Evolutionary conservation across 2,329 filamentous ascomycete species (phyloP).

Genomic region (Teratosphaeria pseudoeucalypti): DNA sequence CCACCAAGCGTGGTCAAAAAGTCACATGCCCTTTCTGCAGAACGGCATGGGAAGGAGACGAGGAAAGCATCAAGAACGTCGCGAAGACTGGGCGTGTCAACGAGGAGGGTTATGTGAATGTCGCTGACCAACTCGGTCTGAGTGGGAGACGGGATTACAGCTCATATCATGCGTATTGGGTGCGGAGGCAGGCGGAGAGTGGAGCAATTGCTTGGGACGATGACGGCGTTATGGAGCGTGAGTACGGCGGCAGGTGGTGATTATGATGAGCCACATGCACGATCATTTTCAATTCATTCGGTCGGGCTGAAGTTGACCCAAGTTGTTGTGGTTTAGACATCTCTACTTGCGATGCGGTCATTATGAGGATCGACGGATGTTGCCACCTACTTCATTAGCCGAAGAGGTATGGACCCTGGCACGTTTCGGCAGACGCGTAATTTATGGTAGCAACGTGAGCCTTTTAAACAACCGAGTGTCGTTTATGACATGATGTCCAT

Average conservation of each 20-base stretch:
- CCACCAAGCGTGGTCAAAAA: conserved; percentile 10
- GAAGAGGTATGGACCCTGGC: neutral
- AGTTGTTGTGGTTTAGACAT: neutral
- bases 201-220: neutral
- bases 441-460: no score
- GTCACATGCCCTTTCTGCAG: conserved; percentile 25
- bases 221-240: conserved; percentile 3
- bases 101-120: conserved; percentile 23
- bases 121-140: conserved; percentile 20
- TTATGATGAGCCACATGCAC: neutral
- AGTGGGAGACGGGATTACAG: conserved; percentile 18
- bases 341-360: neutral
- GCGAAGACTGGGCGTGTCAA: conserved; percentile 10
- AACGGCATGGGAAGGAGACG: conserved; percentile 15
- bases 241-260: neutral
- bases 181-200: conserved; percentile 1
- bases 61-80: conserved; percentile 10
- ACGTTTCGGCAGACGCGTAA: neutral
- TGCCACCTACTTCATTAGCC: neutral
- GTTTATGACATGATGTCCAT: neutral
- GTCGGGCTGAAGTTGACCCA: neutral
- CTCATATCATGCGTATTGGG: conserved; percentile 18
- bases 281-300: no score
- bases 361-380: neutral
- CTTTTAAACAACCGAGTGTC: neutral